Evolutionary conservation across 2,329 filamentous ascomycete species (phyloP), one percentile per base, ranked within the genome.

Genomic region (Sporothrix pallida): DNA sequence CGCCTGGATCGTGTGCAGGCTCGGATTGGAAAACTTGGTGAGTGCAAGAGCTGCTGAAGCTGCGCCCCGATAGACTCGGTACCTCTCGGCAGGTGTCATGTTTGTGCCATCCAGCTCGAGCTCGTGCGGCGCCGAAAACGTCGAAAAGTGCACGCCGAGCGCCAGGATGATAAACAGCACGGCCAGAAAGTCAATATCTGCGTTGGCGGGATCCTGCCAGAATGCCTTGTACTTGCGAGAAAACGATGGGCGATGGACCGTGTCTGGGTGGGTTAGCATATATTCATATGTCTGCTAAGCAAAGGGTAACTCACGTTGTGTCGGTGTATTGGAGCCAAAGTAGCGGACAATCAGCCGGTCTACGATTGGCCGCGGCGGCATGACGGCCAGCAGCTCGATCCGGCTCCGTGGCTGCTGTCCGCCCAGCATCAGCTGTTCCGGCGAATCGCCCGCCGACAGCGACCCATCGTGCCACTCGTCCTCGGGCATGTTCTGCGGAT

Each of bases 301-400:
- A 12, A 5, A 3, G 8, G 5, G 23, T 20, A 23, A 31, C 54
- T 31, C 6, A 58, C 54, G 56, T 74, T 86, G 82, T 56, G 86
- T 86, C 20, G 87, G 86, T 72, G 83, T 87, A 75, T 85, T 83
- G 0, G 86, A 87, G 72, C 83, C 82, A 77, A 89, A 89, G 77
- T 88, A 89, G 65, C 84, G 81, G 76, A 84, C 84, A 74, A 89
- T 82, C 52, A 89, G 80, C 50, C 84, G 82, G 76, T 89, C 87
- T 9, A 84, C 83, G 4, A 87, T 79, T 1, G 78, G 77, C 56
- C 83, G 83, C 23, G 84, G 81, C 2, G 88, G 87, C 9, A 90
- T 76, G 58, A 83, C 77, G n/a, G 79, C 80, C 2, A 90, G 74
- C 23, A 90, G 77, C 9, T 88, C 85, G 5, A 83, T 78, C 42